Conservation (phyloP, 495 filamentous ascomycete species). For the Corynascus novoguineensis region DNA sequence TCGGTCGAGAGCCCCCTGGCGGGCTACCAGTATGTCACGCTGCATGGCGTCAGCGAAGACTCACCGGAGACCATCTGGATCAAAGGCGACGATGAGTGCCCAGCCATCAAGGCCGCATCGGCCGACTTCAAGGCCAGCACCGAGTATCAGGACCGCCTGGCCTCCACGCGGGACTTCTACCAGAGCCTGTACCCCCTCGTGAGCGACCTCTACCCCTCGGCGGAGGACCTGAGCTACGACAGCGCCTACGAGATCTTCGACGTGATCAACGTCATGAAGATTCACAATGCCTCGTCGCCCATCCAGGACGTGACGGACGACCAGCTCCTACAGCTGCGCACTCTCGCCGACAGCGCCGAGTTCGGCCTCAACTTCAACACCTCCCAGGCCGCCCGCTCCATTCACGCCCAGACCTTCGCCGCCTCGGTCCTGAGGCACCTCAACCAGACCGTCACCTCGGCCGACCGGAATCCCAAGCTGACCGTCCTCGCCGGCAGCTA, state of each 20-base stretch:
- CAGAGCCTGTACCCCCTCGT: conserved; percentile 14
- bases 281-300: conserved; percentile 19
- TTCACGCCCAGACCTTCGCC: conserved; percentile 16
- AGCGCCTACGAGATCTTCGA: conserved; percentile 25
- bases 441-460: conserved; percentile 15
- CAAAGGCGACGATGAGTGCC: conserved; percentile 22
- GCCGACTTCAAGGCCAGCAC: not conserved
- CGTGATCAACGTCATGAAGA: conserved; percentile 20
- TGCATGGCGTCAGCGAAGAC: conserved; percentile 18
- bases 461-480: conserved; percentile 12
- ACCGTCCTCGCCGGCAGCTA: conserved; percentile 21
- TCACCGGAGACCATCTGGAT: conserved; percentile 22
- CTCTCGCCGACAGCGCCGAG: conserved; percentile 25
- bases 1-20: conserved; percentile 14
- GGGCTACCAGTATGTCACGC: conserved; percentile 24
- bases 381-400: conserved; percentile 16
- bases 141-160: conserved; percentile 10
- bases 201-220: conserved; percentile 7
- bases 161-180: conserved; percentile 20
- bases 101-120: conserved; percentile 3
- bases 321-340: conserved; percentile 18
- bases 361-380: conserved; percentile 29
- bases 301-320: conserved; percentile 2
- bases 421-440: conserved; percentile 16
- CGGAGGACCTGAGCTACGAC: conserved; percentile 13